phyloP scores from a whole-genome alignment of 2,329 filamentous ascomycete genomes.

The Ascochyta viciae-villosae region DNA sequence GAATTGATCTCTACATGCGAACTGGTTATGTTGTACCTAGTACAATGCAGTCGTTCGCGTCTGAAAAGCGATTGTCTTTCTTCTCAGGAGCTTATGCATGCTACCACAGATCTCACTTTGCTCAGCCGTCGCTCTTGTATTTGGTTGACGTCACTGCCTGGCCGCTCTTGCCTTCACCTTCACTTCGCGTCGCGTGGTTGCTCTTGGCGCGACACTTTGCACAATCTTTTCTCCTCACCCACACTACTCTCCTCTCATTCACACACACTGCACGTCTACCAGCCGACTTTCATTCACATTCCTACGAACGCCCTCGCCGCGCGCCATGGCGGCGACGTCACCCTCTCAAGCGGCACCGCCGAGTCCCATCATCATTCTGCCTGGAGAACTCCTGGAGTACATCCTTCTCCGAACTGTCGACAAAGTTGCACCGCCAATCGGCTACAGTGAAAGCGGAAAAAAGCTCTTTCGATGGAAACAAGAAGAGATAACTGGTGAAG shows the following conservation, averaged over 20 bases:
- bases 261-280: too few relatives aligned
- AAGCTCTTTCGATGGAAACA: not conserved
- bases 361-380: not conserved
- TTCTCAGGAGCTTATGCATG: too few relatives aligned
- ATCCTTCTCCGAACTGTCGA: not conserved
- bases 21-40: too few relatives aligned
- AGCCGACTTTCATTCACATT: too few relatives aligned
- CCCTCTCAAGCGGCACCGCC: not conserved
- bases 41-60: too few relatives aligned
- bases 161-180: not conserved
- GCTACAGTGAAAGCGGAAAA: not conserved
- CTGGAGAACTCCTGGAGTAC: not conserved
- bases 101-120: too few relatives aligned
- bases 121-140: too few relatives aligned
- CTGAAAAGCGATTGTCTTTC: too few relatives aligned
- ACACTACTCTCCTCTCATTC: too few relatives aligned
- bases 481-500: not conserved
- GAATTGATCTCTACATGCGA: too few relatives aligned
- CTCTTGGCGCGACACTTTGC: not conserved
- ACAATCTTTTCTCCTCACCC: too few relatives aligned
- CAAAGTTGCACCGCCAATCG: not conserved
- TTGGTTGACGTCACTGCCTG: not conserved
- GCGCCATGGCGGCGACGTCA: not conserved
- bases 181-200: not conserved
- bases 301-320: too few relatives aligned